Evolutionary conservation across 169 alveolate genomes (phyloP), one percentile per base, ranked within the genome.

Genomic region (Eimeria necatrix): DNA sequence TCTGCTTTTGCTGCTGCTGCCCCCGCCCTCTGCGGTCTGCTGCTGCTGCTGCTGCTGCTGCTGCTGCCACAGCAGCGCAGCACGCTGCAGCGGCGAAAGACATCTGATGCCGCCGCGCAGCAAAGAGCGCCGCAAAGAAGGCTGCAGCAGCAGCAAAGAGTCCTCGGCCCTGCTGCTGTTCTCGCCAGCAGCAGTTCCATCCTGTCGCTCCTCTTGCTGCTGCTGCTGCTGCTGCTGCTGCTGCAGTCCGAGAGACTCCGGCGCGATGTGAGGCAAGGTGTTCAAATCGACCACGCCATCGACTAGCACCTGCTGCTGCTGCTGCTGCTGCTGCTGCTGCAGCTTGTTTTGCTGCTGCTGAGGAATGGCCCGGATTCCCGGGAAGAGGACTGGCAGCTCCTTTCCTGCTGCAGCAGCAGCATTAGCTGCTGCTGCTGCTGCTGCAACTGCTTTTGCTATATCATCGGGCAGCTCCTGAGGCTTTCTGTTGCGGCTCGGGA

Each of bases 381-480:
- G 83, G 20, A 24, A 5, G 10, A 71, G 83, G 7, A 71, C 20
- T 26, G 20, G 83, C 48, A 71, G 83, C 52, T 71, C 83, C 48
- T n/a, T 32, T 26, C 53, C 83, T 26, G 48, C 48, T 5, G 83
- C 83, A 22, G 52, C 46, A 20, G 14, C 74, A 61, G 74, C 74
- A 61, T 18, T 61, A 41, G 52, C 83, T 22, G 83, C 83, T 26
- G 83, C 83, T 26, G 83, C 83, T 26, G 83, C 48, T 26, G 78
- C 78, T 12, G 78, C 78, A 68, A n/a, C 78, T 20, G 78, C 78
- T 0, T 16, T 56, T 56, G 12, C 18, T 16, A 6, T 26, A n/a
- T 61, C 74, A 61, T 61, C 32, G 2, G 7, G 74, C 74, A 20
- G 74, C n/a, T 61, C 41, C 74, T 61, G 74, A n/a, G 7, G 74